Conservation (phyloP, 169 alveolate genomes). For the Plasmodium malariae region DNA sequence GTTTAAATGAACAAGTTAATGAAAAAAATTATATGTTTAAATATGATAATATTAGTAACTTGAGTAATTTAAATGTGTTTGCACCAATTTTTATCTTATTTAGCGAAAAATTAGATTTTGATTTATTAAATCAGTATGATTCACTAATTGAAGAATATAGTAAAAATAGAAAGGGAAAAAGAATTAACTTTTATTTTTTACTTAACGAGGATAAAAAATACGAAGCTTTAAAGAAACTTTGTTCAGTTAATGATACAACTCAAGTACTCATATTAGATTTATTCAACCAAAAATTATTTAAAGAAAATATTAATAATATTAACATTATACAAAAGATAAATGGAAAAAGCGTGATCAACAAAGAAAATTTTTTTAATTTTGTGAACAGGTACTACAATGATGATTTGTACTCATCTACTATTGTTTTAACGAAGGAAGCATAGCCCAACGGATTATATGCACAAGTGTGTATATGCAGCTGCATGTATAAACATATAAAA, state of each 20-base stretch:
- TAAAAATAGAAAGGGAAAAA: slow-evolving; percentile 72
- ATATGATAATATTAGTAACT: slow-evolving; percentile 52
- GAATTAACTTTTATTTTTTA: slow-evolving; percentile 57
- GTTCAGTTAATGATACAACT: slow-evolving; percentile 40
- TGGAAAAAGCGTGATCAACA: slow-evolving; percentile 38
- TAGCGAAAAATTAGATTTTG: slow-evolving; percentile 34
- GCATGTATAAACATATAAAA: no score
- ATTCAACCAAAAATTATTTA: slow-evolving; percentile 61
- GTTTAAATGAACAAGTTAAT: slow-evolving; percentile 54
- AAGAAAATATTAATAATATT: slow-evolving; percentile 47
- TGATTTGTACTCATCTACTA: slow-evolving; percentile 52
- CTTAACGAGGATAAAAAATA: slow-evolving; percentile 60
- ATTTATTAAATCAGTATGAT: slow-evolving; percentile 46
- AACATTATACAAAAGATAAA: slow-evolving; percentile 8
- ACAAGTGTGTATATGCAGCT: no score
- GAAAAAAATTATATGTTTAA: slow-evolving; percentile 61
- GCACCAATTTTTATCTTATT: slow-evolving; percentile 60
- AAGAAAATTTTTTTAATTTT: slow-evolving; percentile 53
- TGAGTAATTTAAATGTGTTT: slow-evolving; percentile 56
- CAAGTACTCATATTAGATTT: slow-evolving; percentile 61
- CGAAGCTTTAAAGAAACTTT: slow-evolving; percentile 52
- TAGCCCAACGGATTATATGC: no score
- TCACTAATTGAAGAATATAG: slow-evolving; percentile 35
- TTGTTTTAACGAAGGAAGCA: slow-evolving; percentile 6
- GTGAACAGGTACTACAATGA: slow-evolving; percentile 48